Base-by-base conservation (phyloP, 768 basidiomycete genomes). In the Mycena metata region DNA sequence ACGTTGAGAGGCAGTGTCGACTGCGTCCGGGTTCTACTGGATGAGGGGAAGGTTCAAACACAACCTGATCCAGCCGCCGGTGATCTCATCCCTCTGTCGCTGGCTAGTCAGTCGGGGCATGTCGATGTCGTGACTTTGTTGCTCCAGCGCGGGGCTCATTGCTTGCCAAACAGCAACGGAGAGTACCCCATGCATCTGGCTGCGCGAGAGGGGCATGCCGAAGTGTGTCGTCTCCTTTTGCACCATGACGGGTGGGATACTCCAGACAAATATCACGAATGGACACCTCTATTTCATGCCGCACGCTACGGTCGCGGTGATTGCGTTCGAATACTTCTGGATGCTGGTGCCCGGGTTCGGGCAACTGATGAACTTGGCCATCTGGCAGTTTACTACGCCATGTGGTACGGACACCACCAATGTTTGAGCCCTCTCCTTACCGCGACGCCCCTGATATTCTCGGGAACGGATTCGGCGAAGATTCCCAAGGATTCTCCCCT, bases 251-350 rank as follows among this genome's bases (percentile, higher is more conserved):
- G 90, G 43, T 95, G 91, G 90, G 95, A 95, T 78, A 85, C 88
- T 10, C 90, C 91, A 1, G 98, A 99, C 85, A 99, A 96, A 80
- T 99, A 97, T 79, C 93, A 97, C 76, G 95, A 98, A 77, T 98
- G 97, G 96, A 99, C 96, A 9, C 98, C 98, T 26, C 85, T 99
- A 49, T 96, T 96, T 76, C 96, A 99, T 79, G 96, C 98, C 3
- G 92, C 96, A 7, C 91, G 95, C 42, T 91, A 95, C 69, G 96
- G 96, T 1, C 92, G 90, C 70, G 79, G 85, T 19, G 83, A 83
- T 9, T 97, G 94, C 75, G 87, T 98, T 46, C 81, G 82, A 43
- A 85, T 93, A n/a, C 85, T 99, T 23, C 83, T 99, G 10, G 86
- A 90, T 52, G 94, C 93, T 8, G 92, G 94, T 8, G 88, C 91